phyloP scores from a whole-genome alignment of 208 protist species.

The Crithidia fasciculata region DNA sequence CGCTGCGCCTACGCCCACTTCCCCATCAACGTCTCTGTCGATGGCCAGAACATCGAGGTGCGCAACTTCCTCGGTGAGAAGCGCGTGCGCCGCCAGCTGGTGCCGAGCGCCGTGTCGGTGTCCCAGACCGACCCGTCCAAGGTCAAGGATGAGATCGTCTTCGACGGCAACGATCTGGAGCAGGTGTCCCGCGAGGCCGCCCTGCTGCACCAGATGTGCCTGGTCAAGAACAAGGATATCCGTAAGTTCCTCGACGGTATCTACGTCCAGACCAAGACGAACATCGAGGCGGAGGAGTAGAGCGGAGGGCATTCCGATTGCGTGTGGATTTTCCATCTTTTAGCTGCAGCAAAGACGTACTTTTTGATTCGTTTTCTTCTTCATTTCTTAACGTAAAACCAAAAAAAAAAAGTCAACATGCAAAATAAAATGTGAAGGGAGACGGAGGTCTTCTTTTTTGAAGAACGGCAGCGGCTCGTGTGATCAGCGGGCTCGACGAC shows the following conservation, averaged over 20 bases:
- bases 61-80: conserved; percentile 99
- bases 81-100: conserved; percentile 89
- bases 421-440: background rate
- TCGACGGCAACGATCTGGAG: conserved; percentile 96
- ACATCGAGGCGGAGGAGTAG: conserved; percentile 78
- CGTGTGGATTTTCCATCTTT: background rate
- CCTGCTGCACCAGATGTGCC: conserved; percentile 94
- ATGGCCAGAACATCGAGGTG: conserved; percentile 96
- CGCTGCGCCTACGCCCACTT: conserved; percentile 99
- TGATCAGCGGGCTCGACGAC: too few species aligned
- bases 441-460: background rate
- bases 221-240: conserved; percentile 99
- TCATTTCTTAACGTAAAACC: conserved; percentile 8
- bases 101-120: conserved; percentile 92
- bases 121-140: conserved; percentile 79
- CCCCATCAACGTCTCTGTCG: conserved; percentile 97
- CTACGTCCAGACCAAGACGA: conserved; percentile 97
- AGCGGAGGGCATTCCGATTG: background rate
- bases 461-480: too few species aligned
- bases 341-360: background rate
- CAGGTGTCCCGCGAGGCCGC: conserved; percentile 94
- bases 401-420: conserved; percentile 6
- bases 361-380: conserved; percentile 6
- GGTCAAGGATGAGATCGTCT: conserved; percentile 98
- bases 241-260: conserved; percentile 99